Percentiles rank a stretch among this genome's conserved stretches.
Evolutionary conservation across 345 rosid genomes (phyloP).

Genomic region (Citrus australasica): DNA sequence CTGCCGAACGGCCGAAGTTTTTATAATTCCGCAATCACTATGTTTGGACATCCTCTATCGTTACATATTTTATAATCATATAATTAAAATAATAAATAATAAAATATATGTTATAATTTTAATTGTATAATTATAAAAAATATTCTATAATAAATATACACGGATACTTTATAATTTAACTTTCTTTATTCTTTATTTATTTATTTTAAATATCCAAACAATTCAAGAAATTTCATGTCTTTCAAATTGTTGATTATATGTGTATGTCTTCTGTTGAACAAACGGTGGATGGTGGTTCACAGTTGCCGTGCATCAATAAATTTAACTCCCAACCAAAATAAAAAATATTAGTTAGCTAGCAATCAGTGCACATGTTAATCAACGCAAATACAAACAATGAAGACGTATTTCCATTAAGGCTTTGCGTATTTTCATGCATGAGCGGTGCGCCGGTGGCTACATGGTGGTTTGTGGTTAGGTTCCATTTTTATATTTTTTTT

Average conservation of each 20-base stretch:
- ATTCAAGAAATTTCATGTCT: background rate
- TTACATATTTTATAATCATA: too few relatives aligned
- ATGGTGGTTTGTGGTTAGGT: background rate
- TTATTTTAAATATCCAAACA: background rate
- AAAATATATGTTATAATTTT: too few relatives aligned
- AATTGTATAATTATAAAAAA: fast-evolving
- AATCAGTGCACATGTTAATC: background rate
- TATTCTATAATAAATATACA: too few relatives aligned
- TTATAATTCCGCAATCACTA: background rate
- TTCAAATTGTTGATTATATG: too few relatives aligned
- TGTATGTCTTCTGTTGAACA: background rate
- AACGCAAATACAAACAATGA: background rate
- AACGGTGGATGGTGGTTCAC: background rate
- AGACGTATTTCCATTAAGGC: background rate
- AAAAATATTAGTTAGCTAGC: background rate
- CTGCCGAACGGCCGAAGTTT: background rate
- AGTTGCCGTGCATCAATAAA: background rate
- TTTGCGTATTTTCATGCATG: background rate
- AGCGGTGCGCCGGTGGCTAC: background rate
- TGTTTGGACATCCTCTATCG: too few relatives aligned
- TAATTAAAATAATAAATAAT: too few relatives aligned
- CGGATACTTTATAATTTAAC: fast-evolving
- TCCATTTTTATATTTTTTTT: too few relatives aligned
- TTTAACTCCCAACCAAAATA: background rate
- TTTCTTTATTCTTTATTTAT: background rate